These are phyloP conservation scores for Misopates orontium DNA, from an alignment of 257 asterid genomes.

Conservation along the genomic window DNA sequence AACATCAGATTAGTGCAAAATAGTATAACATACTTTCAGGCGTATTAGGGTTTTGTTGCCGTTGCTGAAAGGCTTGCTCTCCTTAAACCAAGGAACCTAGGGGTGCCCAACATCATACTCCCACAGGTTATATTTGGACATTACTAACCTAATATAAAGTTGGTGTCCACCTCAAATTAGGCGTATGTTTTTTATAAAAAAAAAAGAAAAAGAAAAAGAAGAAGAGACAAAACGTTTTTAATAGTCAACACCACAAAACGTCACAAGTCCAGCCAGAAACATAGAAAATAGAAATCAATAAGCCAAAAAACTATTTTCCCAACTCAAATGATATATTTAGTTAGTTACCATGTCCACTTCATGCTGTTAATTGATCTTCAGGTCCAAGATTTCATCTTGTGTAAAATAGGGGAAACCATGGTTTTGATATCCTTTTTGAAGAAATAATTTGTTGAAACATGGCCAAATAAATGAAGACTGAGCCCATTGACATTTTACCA, in stretches of 20 bases:
- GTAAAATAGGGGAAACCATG: background rate
- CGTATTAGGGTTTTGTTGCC: background rate
- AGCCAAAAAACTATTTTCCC: background rate
- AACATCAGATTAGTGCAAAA: too few species aligned
- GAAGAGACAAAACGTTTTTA: background rate
- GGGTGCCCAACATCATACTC: background rate
- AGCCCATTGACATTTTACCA: background rate
- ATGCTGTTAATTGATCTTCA: background rate
- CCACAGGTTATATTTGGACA: background rate
- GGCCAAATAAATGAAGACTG: slow-evolving; percentile 8
- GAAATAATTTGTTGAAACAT: background rate
- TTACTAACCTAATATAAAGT: background rate
- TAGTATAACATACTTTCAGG: too few species aligned
- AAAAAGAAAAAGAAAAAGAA: background rate
- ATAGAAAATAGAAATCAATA: background rate
- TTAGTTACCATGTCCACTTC: background rate
- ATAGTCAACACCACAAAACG: background rate
- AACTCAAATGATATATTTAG: background rate
- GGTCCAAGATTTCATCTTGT: background rate
- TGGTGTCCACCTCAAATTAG: background rate
- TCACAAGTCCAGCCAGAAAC: background rate
- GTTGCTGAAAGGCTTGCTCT: background rate
- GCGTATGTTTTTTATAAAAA: background rate
- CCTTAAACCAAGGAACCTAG: background rate
- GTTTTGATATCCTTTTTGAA: background rate